Conservation (phyloP, 768 basidiomycete genomes). For the Lactifluus volemus region DNA sequence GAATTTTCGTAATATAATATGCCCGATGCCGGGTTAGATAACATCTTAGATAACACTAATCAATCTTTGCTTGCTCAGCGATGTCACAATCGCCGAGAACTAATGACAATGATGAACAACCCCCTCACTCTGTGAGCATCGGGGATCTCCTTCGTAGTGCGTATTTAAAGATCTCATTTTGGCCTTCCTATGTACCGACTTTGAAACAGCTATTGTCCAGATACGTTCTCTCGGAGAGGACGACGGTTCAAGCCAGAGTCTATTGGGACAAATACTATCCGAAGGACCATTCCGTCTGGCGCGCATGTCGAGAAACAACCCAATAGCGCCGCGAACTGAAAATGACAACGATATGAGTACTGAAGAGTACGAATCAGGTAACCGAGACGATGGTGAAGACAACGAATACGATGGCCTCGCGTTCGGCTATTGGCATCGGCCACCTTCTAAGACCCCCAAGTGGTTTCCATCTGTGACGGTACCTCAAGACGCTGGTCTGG, state of each 20-base stretch:
- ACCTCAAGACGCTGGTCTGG: slow-evolving; percentile 54
- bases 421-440: slow-evolving; percentile 17
- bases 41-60: background rate
- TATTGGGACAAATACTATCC: slow-evolving; percentile 4
- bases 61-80: too few species aligned
- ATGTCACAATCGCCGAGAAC: background rate
- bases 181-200: background rate
- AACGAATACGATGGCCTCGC: slow-evolving; percentile 25
- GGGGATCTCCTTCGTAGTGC: slow-evolving; percentile 5
- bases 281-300: slow-evolving; percentile 1
- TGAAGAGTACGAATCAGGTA: background rate
- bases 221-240: background rate
- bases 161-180: background rate
- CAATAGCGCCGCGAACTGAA: background rate
- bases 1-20: slow-evolving; percentile 13
- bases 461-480: slow-evolving; percentile 39
- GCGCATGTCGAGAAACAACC: background rate
- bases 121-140: background rate
- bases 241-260: background rate
- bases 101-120: background rate
- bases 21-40: slow-evolving; percentile 10
- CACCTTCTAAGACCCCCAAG: slow-evolving; percentile 22
- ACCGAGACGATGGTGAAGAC: slow-evolving; percentile 33
- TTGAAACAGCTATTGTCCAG: slow-evolving; percentile 1
- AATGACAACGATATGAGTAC: background rate